These are phyloP conservation scores for Kwoniella heveanensis DNA, from an alignment of 768 basidiomycete species.

Conservation along the genomic window DNA sequence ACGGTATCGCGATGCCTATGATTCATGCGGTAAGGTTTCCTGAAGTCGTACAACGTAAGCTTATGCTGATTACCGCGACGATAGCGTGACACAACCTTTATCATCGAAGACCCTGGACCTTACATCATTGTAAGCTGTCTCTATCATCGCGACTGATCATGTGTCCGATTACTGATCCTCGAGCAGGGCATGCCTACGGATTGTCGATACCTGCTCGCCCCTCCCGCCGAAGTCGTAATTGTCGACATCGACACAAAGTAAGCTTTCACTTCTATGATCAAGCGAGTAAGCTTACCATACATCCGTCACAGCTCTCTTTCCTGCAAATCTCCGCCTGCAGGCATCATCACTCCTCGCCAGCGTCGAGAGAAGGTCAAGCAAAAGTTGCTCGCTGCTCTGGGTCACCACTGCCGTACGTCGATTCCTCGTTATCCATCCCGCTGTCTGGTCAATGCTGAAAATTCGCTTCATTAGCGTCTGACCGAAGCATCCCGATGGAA, in stretches of 20 bases:
- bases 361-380: constrained; percentile 41
- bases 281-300: not conserved
- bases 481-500: constrained; percentile 63
- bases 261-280: constrained; percentile 17
- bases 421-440: constrained; percentile 56
- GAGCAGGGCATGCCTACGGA: constrained; percentile 71
- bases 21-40: constrained; percentile 44
- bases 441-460: not conserved
- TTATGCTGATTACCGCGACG: not conserved
- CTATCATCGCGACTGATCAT: not conserved
- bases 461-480: constrained; percentile 26
- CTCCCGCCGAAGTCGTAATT: constrained; percentile 78
- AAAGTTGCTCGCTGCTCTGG: constrained; percentile 32
- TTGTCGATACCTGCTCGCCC: constrained; percentile 73
- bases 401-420: constrained; percentile 57
- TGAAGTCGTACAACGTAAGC: not conserved
- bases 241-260: constrained; percentile 72
- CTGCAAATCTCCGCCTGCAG: constrained; percentile 64
- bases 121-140: constrained; percentile 72
- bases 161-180: constrained; percentile 3
- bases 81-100: constrained; percentile 83
- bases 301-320: constrained; percentile 67
- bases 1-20: constrained; percentile 73
- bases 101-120: constrained; percentile 93
- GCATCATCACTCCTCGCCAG: constrained; percentile 62